Conservation (phyloP, 805 yeast species). For the Scheffersomyces spartinae region DNA sequence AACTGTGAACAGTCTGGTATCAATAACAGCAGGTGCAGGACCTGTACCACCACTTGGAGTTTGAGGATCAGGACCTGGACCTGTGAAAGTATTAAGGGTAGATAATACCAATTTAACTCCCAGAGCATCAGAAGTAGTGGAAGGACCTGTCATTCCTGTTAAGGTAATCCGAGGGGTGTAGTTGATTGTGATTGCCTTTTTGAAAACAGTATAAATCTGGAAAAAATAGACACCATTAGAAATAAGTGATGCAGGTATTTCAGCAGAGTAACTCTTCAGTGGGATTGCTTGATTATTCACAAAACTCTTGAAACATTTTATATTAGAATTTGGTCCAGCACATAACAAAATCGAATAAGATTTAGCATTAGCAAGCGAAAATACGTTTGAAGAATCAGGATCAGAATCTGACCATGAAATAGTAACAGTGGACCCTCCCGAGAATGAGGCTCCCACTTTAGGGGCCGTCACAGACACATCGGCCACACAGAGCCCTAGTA, state of each 20-base stretch:
- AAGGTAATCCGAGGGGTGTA: conserved; percentile 59
- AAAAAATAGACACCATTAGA: conserved; percentile 62
- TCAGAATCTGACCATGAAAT: conserved; percentile 47
- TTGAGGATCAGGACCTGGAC: conserved; percentile 17
- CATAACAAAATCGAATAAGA: conserved; percentile 47
- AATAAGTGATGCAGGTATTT: conserved; percentile 31
- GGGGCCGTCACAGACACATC: conserved; percentile 40
- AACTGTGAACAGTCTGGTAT: conserved; percentile 44
- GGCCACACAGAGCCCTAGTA: no score
- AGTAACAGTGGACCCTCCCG: conserved; percentile 19
- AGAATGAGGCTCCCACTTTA: conserved; percentile 21
- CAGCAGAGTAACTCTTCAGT: conserved; percentile 25
- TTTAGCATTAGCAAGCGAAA: conserved; percentile 32
- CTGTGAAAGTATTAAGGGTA: no score
- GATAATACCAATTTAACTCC: no score
- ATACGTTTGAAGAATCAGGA: conserved; percentile 30
- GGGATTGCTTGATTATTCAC: conserved; percentile 9
- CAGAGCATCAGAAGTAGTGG: conserved; percentile 37
- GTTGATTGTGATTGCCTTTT: conserved; percentile 39
- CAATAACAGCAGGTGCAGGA: conserved; percentile 24
- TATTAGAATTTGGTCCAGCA: conserved; percentile 49
- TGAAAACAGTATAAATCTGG: conserved; percentile 47
- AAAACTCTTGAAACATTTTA: conserved; percentile 27
- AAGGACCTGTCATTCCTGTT: conserved; percentile 61
- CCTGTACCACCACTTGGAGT: conserved; percentile 26